phyloP scores from a whole-genome alignment of 2,329 filamentous ascomycete species.

The Scorias spongiosa region DNA sequence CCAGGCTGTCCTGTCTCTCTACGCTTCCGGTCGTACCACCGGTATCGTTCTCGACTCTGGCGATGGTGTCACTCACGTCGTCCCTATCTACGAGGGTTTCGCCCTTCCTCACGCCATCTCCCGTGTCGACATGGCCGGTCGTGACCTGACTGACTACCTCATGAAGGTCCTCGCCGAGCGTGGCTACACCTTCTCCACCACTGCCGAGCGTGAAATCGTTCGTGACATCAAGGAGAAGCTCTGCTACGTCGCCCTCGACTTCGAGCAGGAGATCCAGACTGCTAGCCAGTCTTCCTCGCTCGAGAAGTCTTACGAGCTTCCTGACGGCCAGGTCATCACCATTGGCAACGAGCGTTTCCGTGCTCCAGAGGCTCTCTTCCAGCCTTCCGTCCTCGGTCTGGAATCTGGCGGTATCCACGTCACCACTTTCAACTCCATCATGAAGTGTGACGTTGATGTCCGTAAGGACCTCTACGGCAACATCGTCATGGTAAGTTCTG shows the following conservation, averaged over 20 bases:
- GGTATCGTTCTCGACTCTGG: conserved; percentile 99
- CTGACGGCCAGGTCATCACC: conserved; percentile 98
- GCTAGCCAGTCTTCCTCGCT: conserved; percentile 95
- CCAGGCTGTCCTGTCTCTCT: conserved; percentile 97
- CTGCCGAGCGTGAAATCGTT: conserved; percentile 99
- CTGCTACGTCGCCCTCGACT: conserved; percentile 99
- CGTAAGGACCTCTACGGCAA: conserved; percentile 99
- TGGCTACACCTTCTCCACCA: conserved; percentile 99
- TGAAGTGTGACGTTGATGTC: conserved; percentile 99
- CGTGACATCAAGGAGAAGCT: conserved; percentile 99
- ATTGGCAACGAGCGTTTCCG: conserved; percentile 99
- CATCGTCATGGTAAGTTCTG: conserved; percentile 90
- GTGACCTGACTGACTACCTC: conserved; percentile 99
- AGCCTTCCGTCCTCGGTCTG: conserved; percentile 94
- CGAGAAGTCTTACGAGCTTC: conserved; percentile 99
- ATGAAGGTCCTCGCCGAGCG: conserved; percentile 99
- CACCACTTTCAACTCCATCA: conserved; percentile 99
- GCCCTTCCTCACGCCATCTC: conserved; percentile 98
- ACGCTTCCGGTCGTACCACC: conserved; percentile 99
- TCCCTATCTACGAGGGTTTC: conserved; percentile 99
- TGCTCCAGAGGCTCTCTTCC: conserved; percentile 98
- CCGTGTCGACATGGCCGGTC: conserved; percentile 99
- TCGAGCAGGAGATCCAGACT: conserved; percentile 99
- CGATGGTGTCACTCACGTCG: conserved; percentile 99
- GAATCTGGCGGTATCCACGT: conserved; percentile 98